Evolutionary conservation across 169 alveolate species (phyloP).

Genomic region (Cryptosporidium sp.): DNA sequence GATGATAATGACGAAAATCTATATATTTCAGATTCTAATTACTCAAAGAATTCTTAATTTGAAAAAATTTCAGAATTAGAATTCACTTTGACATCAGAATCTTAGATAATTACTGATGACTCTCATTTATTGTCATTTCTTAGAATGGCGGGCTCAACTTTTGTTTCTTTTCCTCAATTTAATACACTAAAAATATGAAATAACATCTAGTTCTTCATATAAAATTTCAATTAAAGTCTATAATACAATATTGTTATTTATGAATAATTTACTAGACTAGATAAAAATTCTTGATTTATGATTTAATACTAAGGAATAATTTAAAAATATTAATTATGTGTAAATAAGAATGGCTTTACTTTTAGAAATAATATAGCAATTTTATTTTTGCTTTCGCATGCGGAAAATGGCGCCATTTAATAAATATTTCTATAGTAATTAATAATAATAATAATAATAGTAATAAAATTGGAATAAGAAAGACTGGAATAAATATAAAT

Average conservation of each 20-base stretch:
- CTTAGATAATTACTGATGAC: too few species aligned
- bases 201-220: too few species aligned
- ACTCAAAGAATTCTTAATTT: not conserved
- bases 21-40: not conserved
- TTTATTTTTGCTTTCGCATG: not conserved
- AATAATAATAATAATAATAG: not conserved
- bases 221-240: too few species aligned
- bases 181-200: too few species aligned
- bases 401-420: not conserved
- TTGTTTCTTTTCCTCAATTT: not conserved
- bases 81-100: not conserved
- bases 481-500: not conserved
- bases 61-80: not conserved
- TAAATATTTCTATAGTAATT: not conserved
- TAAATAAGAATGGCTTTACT: too few species aligned
- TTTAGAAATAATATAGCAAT: too few species aligned
- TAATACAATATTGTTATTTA: too few species aligned
- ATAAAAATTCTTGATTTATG: too few species aligned
- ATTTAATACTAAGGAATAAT: too few species aligned
- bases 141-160: not conserved
- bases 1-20: not conserved
- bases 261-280: not conserved
- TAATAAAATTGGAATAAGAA: not conserved
- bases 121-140: not conserved
- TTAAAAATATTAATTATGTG: too few species aligned